Base-by-base conservation (phyloP, 305 asterid species). In the Solanum hybrid region DNA sequence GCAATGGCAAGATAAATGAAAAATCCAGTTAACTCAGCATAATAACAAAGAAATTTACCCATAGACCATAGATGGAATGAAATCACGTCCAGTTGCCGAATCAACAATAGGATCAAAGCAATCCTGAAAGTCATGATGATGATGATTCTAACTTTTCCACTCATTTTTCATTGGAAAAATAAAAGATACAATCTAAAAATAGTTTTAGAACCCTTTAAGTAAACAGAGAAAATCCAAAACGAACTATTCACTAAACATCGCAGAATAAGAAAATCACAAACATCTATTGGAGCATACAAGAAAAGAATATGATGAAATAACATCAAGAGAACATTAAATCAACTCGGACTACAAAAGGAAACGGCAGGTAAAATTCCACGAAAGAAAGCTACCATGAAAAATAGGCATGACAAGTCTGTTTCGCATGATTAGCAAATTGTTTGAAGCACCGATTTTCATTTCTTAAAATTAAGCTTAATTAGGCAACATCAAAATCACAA, bases 91-190 rank as follows among this genome's bases (percentile, higher is more conserved):
- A 87, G 98, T 96, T 91, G 93, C 98, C 51, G 95, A 91, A 94
- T 98, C 99, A 79, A 96, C 96, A 90, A 98, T 98, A 85, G 99
- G 99, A 93, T 94, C 98, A 92, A 98, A 97, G 91, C 95, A 95
- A 90, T 95, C 99, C 99, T 98, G 96, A 40, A 84, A 31, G 31
- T 19, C 87, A 31, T 82, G 38, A 19, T 42, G 24, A 82, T 81
- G 72, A 12, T 26, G 69, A 40, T 42, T 29, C 72, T 27, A 45
- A 42, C 87, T 82, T 82, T 82, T 82, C 72, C 27, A 45, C 72
- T 15, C 38, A 45, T 82, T 42, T 80, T 13, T 82, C 72, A 82
- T 82, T 42, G 86, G 34, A 38, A 80, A 80, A 80, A 80, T 15
- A 15, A 27, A 45, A 82, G 38, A 42, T 82, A 9, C 15, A 82